phyloP scores from a whole-genome alignment of 306 rosid genomes.

The Medicago ruthenica region DNA sequence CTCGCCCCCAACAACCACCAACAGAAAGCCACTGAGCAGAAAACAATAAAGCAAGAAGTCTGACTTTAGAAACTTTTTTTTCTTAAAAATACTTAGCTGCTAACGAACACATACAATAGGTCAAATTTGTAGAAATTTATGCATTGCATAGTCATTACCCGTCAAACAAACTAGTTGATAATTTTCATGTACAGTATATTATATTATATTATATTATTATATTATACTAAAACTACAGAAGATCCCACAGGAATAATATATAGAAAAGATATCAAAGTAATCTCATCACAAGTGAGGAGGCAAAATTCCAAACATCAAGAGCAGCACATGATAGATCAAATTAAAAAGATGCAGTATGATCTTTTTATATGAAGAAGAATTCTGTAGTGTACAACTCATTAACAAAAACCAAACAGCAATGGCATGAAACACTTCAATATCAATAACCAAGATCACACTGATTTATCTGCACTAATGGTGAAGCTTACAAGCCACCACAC shows the following conservation, averaged over 20 bases:
- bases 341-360: constrained; percentile 5
- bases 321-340: constrained; percentile 5
- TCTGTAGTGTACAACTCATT: constrained; percentile 15
- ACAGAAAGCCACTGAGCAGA: constrained; percentile 3
- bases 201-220: too few relatives aligned
- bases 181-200: not conserved
- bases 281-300: constrained; percentile 5
- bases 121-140: not conserved
- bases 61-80: not conserved
- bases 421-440: constrained; percentile 2
- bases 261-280: constrained; percentile 9
- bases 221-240: not conserved
- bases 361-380: constrained; percentile 18
- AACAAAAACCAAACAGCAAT: constrained; percentile 21
- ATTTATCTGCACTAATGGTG: constrained; percentile 17
- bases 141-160: constrained; percentile 1
- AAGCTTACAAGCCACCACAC: constrained; percentile 22
- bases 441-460: constrained; percentile 14
- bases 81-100: constrained; percentile 20
- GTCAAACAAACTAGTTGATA: constrained; percentile 21
- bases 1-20: constrained; percentile 7
- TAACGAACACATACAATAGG: constrained; percentile 8
- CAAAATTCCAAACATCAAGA: constrained; percentile 26
- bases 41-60: constrained; percentile 16
- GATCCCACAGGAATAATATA: not conserved